Evolutionary conservation across 73 alveolate species (phyloP).

Genomic region (Durusdinium trenchii): DNA sequence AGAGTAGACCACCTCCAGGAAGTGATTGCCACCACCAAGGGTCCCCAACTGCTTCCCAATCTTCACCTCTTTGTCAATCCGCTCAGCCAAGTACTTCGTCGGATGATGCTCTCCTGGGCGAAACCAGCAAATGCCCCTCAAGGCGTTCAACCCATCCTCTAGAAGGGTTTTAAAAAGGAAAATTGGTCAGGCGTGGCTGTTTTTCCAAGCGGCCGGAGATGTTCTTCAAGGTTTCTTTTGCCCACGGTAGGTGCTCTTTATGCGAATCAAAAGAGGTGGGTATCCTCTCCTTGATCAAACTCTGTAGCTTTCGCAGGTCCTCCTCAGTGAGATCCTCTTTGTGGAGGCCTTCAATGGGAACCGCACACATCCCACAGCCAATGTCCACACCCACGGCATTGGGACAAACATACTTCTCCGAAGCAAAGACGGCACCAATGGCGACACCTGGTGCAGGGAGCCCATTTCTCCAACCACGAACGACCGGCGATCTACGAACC

Average conservation of each 20-base stretch:
- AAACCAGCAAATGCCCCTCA: neutral
- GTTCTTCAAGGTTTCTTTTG: conserved; percentile 60
- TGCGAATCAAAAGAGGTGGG: conserved; percentile 93
- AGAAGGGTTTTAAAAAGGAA: neutral
- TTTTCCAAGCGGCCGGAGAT: conserved; percentile 38
- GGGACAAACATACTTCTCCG: conserved; percentile 90
- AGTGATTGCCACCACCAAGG: conserved; percentile 96
- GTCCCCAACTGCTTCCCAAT: conserved; percentile 93
- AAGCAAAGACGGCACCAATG: conserved; percentile 96
- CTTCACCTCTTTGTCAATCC: conserved; percentile 47
- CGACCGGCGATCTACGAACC: neutral
- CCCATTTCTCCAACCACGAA: neutral
- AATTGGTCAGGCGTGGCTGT: neutral
- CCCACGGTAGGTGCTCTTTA: conserved; percentile 63
- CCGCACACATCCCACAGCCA: conserved; percentile 96
- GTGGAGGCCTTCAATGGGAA: conserved; percentile 80
- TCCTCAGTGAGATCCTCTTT: conserved; percentile 68
- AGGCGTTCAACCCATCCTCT: neutral
- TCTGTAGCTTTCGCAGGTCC: conserved; percentile 47
- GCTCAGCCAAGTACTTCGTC: conserved; percentile 56
- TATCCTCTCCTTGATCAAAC: conserved; percentile 72
- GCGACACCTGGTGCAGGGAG: conserved; percentile 96
- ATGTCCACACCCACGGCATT: conserved; percentile 96
- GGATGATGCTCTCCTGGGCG: conserved; percentile 71
- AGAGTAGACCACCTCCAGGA: conserved; percentile 92